phyloP scores from a whole-genome alignment of 1,139 yeast genomes.

The Yamadazyma pseudoaaseri region DNA sequence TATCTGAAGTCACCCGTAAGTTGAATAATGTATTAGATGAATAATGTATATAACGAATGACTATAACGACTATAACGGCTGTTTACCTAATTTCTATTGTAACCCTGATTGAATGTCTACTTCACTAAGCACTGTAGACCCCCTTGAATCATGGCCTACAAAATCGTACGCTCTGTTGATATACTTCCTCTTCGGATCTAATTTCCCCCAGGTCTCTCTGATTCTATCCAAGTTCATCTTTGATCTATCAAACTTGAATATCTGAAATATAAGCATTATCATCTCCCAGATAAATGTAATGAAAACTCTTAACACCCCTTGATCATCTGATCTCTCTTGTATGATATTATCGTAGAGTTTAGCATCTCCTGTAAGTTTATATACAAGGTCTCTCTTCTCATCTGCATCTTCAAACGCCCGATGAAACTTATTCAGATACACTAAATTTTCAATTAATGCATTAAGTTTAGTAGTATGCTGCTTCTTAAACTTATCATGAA shows the following conservation, averaged over 20 bases:
- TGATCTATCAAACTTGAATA: slow-evolving; percentile 36
- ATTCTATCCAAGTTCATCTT: slow-evolving; percentile 48
- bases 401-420: slow-evolving; percentile 27
- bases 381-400: slow-evolving; percentile 29
- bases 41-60: no score
- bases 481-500: slow-evolving; percentile 41
- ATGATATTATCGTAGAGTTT: slow-evolving; percentile 3
- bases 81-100: no score
- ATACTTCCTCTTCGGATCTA: slow-evolving; percentile 45
- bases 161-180: slow-evolving; percentile 38
- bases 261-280: slow-evolving; percentile 27
- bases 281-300: slow-evolving; percentile 32
- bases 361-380: slow-evolving; percentile 22
- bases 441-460: slow-evolving; percentile 35
- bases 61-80: no score
- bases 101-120: no score
- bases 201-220: slow-evolving; percentile 39
- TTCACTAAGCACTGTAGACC: neutral
- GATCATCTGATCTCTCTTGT: slow-evolving; percentile 5
- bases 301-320: slow-evolving; percentile 19
- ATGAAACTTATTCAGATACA: slow-evolving; percentile 33
- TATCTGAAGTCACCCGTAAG: slow-evolving; percentile 21
- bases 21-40: slow-evolving; percentile 16
- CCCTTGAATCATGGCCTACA: slow-evolving; percentile 24
- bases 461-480: slow-evolving; percentile 28